Base-by-base conservation (phyloP, 306 rosid genomes). In the Canavalia ensiformis region DNA sequence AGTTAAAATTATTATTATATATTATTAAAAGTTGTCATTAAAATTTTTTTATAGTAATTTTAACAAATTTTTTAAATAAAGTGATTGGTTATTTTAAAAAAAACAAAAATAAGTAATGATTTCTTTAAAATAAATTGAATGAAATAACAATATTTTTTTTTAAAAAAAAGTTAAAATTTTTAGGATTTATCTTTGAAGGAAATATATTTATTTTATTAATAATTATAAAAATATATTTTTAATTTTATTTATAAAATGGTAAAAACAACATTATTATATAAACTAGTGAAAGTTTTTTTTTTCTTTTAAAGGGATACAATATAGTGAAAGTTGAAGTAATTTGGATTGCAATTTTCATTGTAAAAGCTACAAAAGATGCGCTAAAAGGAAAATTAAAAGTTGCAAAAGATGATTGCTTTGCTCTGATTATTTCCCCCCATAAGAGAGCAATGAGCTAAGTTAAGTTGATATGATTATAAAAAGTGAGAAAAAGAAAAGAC, bases 321-420 rank as follows among this genome's bases (percentile, higher is more conserved):
- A 3, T 5, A 41, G 51, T 39, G 33, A 49, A 73, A 8, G 47
- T 35, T 69, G 11, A 69, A 68, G 28, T 68, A 18, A 45, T 4
- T 29, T 50, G 49, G 25, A 7, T 18, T 49, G 45, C 76, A 49
- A 50, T 31, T 12, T 29, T 31, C 68, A 59, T 30, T 44, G 30
- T 7, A 8, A 44, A 66, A 18, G 45, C 10, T 65, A 37, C 31
- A 10, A 6, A 60, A 33, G 44, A 9, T 1, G 10, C 33, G n/a
- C 3, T 8, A 31, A 44, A 44, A 28, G 29, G 25, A 44, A 67
- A 7, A 37, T 35, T 44, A 44, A 67, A 67, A 41, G 49, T 7
- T 10, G 25, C 13, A 46, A 29, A 76, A 35, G 72, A 68, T 68
- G 60, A 51, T 37, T 50, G 74, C 41, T 50, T 64, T 49, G 59